Conservation (phyloP, 1,284 basidiomycete genomes). For the Abortiporus biennis region DNA sequence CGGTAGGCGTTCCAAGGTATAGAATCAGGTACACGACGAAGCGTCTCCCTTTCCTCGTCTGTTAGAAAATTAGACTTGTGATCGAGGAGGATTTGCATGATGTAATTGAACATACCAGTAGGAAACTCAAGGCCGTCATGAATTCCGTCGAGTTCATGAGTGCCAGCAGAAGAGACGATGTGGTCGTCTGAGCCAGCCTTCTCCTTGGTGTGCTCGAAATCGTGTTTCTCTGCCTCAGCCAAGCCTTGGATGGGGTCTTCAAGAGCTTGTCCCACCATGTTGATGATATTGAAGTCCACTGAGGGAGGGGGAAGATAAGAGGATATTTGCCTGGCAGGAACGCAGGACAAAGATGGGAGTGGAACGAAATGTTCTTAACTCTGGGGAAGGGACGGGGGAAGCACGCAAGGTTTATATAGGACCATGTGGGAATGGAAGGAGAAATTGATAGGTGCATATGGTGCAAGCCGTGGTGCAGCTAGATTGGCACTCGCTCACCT, state of each 20-base stretch:
- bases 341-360: constrained; percentile 4
- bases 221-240: constrained; percentile 22
- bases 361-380: neutral
- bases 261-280: constrained; percentile 24
- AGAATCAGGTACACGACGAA: constrained; percentile 56
- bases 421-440: no score
- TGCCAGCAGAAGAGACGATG: constrained; percentile 11
- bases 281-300: constrained; percentile 2
- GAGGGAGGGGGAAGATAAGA: constrained; percentile 2
- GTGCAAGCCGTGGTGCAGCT: no score
- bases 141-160: constrained; percentile 32
- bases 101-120: constrained; percentile 26
- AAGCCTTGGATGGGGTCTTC: constrained; percentile 26
- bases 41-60: constrained; percentile 55
- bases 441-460: no score
- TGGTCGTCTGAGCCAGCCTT: constrained; percentile 17
- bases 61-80: neutral
- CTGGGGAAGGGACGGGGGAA: neutral
- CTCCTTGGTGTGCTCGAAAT: constrained; percentile 19
- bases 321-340: constrained; percentile 1
- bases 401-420: no score
- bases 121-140: constrained; percentile 61
- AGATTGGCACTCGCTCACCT: no score
- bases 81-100: neutral
- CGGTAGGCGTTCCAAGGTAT: constrained; percentile 65